Conservation (phyloP, 805 yeast species). For the Wickerhamiella domercqiae region DNA sequence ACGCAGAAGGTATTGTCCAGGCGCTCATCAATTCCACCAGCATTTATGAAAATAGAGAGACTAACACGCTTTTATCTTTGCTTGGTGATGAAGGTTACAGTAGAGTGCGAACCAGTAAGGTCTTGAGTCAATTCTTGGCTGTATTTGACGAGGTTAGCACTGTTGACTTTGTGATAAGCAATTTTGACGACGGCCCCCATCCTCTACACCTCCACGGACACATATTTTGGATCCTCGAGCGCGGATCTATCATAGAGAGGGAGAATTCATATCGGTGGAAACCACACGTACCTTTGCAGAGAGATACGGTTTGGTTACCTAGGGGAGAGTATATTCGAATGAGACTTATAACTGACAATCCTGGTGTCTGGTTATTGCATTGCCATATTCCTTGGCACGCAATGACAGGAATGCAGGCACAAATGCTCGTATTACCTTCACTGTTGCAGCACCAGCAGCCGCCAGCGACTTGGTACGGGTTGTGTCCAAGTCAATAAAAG, state of each 20-base stretch:
- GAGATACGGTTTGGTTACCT: constrained; percentile 60
- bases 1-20: constrained; percentile 4
- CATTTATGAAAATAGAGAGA: not conserved
- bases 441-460: constrained; percentile 15
- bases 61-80: not conserved
- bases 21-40: constrained; percentile 1
- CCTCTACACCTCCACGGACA: constrained; percentile 94
- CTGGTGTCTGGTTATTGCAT: constrained; percentile 91
- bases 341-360: constrained; percentile 69
- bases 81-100: not conserved
- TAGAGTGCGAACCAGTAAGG: too few relatives aligned
- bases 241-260: constrained; percentile 31
- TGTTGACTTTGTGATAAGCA: constrained; percentile 64
- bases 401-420: constrained; percentile 54
- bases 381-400: constrained; percentile 84
- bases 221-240: constrained; percentile 57
- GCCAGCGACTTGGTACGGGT: constrained; percentile 19
- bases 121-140: too few relatives aligned
- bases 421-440: constrained; percentile 18
- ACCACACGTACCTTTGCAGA: constrained; percentile 39
- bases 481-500: constrained; percentile 9
- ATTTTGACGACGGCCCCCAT: constrained; percentile 73
- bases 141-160: constrained; percentile 18
- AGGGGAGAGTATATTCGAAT: constrained; percentile 51
- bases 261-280: constrained; percentile 23